Evolutionary conservation across 169 alveolate species (phyloP).

Genomic region (Plasmodium cynomolgi): DNA sequence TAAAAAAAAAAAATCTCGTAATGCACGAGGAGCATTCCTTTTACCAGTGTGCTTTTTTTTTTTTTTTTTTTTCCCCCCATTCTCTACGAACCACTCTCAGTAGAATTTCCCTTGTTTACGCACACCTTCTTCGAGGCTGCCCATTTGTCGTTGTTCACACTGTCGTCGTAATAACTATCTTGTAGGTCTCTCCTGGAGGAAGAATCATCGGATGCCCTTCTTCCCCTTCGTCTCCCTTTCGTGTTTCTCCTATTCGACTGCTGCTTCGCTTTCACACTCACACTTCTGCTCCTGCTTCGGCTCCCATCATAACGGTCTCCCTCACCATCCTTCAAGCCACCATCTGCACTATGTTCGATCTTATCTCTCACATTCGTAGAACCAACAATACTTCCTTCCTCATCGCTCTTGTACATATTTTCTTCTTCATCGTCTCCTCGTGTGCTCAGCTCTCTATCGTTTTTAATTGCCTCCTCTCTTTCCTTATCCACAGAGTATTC

Average conservation of each 20-base stretch:
- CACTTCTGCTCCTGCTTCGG: conserved; percentile 26
- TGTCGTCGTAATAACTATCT: conserved; percentile 15
- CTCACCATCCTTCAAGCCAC: neutral
- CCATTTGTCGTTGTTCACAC: conserved; percentile 9
- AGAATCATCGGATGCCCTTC: conserved; percentile 13
- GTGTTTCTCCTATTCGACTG: conserved; percentile 2
- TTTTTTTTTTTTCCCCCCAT: neutral
- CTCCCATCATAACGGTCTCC: neutral
- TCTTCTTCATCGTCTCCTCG: conserved; percentile 27
- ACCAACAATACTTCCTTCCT: conserved; percentile 2
- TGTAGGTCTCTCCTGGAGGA: neutral
- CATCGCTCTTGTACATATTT: conserved; percentile 33
- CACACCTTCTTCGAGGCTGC: conserved; percentile 5
- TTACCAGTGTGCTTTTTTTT: neutral
- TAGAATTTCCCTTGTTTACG: conserved; percentile 5
- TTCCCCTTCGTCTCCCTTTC: neutral
- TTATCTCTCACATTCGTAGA: conserved; percentile 1
- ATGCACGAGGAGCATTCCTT: neutral
- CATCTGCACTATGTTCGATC: neutral
- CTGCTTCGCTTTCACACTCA: neutral
- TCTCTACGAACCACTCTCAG: neutral
- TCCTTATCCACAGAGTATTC: neutral
- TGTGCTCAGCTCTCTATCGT: conserved; percentile 21
- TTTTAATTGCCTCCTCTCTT: neutral
- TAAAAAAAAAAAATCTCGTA: neutral